Conservation (phyloP, 2,329 filamentous ascomycete genomes). For the Aspergillus puulaauensis region DNA sequence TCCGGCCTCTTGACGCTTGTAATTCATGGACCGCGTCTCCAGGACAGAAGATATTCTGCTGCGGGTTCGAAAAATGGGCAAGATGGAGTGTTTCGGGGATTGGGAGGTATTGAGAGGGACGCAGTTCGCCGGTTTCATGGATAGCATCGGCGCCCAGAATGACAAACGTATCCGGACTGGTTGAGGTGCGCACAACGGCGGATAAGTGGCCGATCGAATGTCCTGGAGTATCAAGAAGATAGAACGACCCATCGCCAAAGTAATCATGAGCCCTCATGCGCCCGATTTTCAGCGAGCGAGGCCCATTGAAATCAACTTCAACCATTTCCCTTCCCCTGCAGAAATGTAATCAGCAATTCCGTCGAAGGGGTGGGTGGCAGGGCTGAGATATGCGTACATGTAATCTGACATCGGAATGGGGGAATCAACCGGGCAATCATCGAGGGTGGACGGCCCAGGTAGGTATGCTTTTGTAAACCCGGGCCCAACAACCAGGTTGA, state of each 20-base stretch:
- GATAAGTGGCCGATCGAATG: slow-evolving; percentile 26
- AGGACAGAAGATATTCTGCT: neutral
- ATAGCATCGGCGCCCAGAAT: slow-evolving; percentile 27
- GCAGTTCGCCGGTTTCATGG: slow-evolving; percentile 26
- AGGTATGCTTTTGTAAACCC: no score
- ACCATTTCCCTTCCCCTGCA: no score
- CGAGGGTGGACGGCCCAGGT: no score
- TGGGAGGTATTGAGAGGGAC: slow-evolving; percentile 25
- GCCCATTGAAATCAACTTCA: no score
- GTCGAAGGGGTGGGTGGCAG: no score
- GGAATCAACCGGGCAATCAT: no score
- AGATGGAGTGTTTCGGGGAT: neutral
- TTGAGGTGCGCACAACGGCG: slow-evolving; percentile 24
- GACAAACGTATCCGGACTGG: slow-evolving; percentile 19
- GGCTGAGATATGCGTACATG: no score
- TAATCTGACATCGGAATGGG: no score
- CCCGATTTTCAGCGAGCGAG: no score
- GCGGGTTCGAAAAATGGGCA: neutral
- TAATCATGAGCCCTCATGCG: slow-evolving; percentile 40
- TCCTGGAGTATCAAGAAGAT: slow-evolving; percentile 44
- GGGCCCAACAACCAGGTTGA: no score
- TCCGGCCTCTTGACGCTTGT: neutral
- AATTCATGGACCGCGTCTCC: neutral
- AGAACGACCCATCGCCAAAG: slow-evolving; percentile 58
- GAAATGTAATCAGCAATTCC: no score